phyloP scores from a whole-genome alignment of 2,329 filamentous ascomycete genomes.

The Pseudogymnoascus sp. region DNA sequence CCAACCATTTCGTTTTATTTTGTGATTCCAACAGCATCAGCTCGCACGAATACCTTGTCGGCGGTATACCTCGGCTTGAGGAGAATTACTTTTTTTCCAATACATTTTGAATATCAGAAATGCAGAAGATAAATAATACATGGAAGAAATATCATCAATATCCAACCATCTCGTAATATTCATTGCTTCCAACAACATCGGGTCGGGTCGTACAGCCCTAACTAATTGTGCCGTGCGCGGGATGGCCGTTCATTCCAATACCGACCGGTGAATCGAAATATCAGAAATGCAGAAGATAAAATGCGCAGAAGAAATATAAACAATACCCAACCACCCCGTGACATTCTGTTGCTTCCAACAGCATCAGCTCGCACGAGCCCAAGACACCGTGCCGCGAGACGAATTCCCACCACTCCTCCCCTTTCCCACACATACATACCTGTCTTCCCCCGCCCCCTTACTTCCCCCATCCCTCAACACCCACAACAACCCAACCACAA shows the following conservation, averaged over 20 bases:
- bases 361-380: not conserved
- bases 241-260: not conserved
- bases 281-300: conserved; percentile 2
- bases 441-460: not conserved
- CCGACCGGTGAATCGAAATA: not conserved
- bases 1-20: not conserved
- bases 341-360: not conserved
- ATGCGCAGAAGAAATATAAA: not conserved
- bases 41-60: not conserved
- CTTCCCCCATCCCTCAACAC: not conserved
- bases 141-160: not conserved
- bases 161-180: not conserved
- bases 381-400: not conserved
- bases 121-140: not conserved
- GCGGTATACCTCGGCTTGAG: not conserved
- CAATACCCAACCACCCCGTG: not conserved
- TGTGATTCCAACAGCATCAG: not conserved
- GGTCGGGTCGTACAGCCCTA: not conserved
- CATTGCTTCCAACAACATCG: not conserved
- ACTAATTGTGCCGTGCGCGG: not conserved
- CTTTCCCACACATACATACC: not conserved
- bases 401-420: not conserved
- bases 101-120: not conserved
- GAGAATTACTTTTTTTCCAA: not conserved
- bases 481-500: not conserved